Percentiles rank a stretch among this genome's conserved stretches.
These are phyloP conservation scores for Aureobasidium sp. DNA, from an alignment of 2,329 filamentous ascomycete species.

Conservation along the genomic window DNA sequence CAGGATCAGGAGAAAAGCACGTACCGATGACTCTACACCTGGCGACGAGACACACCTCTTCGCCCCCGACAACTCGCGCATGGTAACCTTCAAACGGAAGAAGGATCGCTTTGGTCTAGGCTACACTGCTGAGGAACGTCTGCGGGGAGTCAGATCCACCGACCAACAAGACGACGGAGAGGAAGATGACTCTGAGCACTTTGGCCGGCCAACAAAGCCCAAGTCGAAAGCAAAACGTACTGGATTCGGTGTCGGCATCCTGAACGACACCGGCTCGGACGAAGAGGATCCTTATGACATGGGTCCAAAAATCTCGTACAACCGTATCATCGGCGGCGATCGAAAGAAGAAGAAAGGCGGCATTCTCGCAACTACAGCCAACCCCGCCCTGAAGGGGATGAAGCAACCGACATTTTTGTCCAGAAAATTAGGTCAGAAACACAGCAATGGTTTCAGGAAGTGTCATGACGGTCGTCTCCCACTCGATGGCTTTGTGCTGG, in stretches of 20 bases:
- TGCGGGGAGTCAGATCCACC: conserved; percentile 27
- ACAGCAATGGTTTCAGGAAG: conserved; percentile 51
- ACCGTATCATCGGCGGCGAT: conserved; percentile 69
- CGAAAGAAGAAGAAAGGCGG: conserved; percentile 59
- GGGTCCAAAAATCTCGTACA: conserved; percentile 85
- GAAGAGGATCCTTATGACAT: conserved; percentile 93
- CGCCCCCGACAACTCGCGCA: conserved; percentile 70
- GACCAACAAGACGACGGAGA: conserved; percentile 24
- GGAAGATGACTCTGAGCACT: conserved; percentile 31
- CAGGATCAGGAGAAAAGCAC: conserved; percentile 68
- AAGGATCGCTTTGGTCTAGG: conserved; percentile 65
- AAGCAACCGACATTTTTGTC: conserved; percentile 65
- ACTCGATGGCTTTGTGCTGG: conserved; percentile 71
- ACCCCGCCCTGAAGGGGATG: neutral
- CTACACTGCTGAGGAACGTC: conserved; percentile 52
- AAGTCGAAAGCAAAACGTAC: conserved; percentile 52
- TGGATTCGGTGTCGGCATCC: conserved; percentile 77
- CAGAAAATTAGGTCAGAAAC: conserved; percentile 47
- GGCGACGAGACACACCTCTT: conserved; percentile 59
- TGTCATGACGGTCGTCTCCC: conserved; percentile 80
- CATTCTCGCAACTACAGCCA: conserved; percentile 22
- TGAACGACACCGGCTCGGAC: conserved; percentile 91
- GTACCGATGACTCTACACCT: conserved; percentile 32
- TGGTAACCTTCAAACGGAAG: conserved; percentile 61
- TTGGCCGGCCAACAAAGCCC: conserved; percentile 21